These are phyloP conservation scores for Lenzites betulinus DNA, from an alignment of 768 basidiomycete species.

Conservation along the genomic window DNA sequence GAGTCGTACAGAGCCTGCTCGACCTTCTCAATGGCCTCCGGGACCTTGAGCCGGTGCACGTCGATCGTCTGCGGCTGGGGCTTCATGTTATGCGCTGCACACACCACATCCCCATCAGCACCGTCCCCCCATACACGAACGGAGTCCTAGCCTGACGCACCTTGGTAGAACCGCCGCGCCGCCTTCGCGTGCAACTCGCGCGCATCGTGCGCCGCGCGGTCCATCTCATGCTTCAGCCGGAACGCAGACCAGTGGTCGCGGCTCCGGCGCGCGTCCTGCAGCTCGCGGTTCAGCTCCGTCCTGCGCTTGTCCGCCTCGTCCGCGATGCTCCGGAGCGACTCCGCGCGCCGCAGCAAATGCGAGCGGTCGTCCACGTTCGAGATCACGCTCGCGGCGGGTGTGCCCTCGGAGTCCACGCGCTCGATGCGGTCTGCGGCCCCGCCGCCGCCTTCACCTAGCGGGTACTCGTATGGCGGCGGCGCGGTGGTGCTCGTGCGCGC, in stretches of 20 bases:
- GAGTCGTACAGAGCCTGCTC: conserved; percentile 37
- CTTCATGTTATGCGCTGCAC: conserved; percentile 35
- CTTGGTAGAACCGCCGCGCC: conserved; percentile 36
- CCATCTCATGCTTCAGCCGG: conserved; percentile 32
- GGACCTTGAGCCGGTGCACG: conserved; percentile 36
- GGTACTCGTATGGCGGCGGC: conserved; percentile 17
- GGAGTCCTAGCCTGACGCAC: conserved; percentile 25
- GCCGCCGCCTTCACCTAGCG: background rate
- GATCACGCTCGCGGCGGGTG: conserved; percentile 27
- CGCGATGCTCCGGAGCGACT: conserved; percentile 34
- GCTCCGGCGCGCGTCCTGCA: conserved; percentile 28
- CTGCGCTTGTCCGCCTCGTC: conserved; percentile 30
- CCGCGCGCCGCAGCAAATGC: conserved; percentile 28
- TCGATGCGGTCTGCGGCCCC: background rate
- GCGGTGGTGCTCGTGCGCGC: conserved; percentile 9
- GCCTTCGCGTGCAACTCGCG: conserved; percentile 36
- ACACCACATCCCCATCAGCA: background rate
- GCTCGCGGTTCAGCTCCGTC: conserved; percentile 23
- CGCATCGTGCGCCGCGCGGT: conserved; percentile 32
- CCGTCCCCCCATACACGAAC: background rate
- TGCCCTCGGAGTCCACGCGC: conserved; percentile 2
- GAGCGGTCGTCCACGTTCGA: conserved; percentile 22
- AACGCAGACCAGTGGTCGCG: conserved; percentile 30
- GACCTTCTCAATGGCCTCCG: conserved; percentile 34
- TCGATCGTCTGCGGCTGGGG: conserved; percentile 35